Percentiles rank a stretch among this genome's conserved stretches.
These are phyloP conservation scores for Solanum neorickii DNA, from an alignment of 257 asterid genomes.

Conservation along the genomic window DNA sequence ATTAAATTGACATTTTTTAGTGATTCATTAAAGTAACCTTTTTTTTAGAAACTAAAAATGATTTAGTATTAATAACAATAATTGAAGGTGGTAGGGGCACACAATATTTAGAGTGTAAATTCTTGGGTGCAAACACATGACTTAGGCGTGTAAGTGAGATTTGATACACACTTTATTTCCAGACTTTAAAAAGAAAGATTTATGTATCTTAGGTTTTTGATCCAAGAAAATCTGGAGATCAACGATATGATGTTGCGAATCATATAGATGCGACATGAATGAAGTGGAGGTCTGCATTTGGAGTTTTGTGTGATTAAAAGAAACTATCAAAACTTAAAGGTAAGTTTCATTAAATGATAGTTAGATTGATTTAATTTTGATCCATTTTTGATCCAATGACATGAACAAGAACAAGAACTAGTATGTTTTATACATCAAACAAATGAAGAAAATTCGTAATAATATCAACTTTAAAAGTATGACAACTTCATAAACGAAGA, in stretches of 20 bases:
- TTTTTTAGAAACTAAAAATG: not conserved
- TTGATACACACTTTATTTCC: not conserved
- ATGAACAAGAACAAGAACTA: not conserved
- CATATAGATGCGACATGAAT: no score
- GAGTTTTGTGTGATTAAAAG: no score
- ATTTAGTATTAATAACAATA: not conserved
- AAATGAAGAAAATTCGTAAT: no score
- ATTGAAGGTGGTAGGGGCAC: no score
- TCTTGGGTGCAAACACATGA: not conserved
- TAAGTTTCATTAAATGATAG: not conserved
- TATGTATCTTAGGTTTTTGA: no score
- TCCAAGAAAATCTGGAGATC: no score
- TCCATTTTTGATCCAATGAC: not conserved
- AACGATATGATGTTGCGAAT: no score
- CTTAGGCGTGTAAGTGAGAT: not conserved
- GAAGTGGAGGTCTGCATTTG: not conserved
- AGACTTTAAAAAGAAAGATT: not conserved
- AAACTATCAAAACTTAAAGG: no score
- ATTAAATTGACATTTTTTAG: not conserved
- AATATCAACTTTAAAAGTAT: not conserved
- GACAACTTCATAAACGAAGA: not conserved
- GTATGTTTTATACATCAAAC: not conserved
- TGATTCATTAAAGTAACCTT: not conserved
- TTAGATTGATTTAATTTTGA: not conserved
- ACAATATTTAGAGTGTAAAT: not conserved